These are phyloP conservation scores for Kregervanrija fluxuum DNA, from an alignment of 805 yeast genomes.

Conservation along the genomic window DNA sequence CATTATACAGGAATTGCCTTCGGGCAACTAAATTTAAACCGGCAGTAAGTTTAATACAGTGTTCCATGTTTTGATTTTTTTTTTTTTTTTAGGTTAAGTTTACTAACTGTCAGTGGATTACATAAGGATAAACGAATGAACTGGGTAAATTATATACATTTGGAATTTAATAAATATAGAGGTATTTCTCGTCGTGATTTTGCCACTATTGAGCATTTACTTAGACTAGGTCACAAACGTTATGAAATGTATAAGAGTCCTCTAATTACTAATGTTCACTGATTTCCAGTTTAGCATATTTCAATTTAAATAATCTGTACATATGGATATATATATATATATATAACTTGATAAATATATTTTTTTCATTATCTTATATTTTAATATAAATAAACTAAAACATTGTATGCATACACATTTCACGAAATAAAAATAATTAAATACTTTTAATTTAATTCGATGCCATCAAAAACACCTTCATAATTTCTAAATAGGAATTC, in stretches of 20 bases:
- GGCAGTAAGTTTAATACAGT: slow-evolving; percentile 18
- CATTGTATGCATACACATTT: not conserved
- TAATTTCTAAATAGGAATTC: slow-evolving; percentile 59
- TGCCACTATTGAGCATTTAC: slow-evolving; percentile 74
- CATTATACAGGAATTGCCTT: slow-evolving; percentile 40
- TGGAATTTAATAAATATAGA: slow-evolving; percentile 57
- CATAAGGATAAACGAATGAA: slow-evolving; percentile 23
- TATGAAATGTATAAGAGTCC: slow-evolving; percentile 67
- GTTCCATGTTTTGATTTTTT: too few relatives aligned
- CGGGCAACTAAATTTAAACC: slow-evolving; percentile 37
- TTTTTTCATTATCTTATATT: not conserved
- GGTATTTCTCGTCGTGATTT: slow-evolving; percentile 69
- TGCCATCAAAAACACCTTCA: slow-evolving; percentile 24
- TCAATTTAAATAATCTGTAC: not conserved
- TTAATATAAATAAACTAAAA: not conserved
- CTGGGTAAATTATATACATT: slow-evolving; percentile 28
- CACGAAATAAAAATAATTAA: too few relatives aligned
- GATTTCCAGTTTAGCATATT: not conserved
- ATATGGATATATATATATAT: not conserved
- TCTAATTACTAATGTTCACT: slow-evolving; percentile 60
- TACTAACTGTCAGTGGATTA: too few relatives aligned
- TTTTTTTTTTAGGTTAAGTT: too few relatives aligned
- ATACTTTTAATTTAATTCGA: not conserved
- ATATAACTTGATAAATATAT: not conserved
- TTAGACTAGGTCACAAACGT: slow-evolving; percentile 68